Evolutionary conservation across 2,329 filamentous ascomycete species (phyloP), one percentile per base, ranked within the genome.

Genomic region (Exophiala spinifera): DNA sequence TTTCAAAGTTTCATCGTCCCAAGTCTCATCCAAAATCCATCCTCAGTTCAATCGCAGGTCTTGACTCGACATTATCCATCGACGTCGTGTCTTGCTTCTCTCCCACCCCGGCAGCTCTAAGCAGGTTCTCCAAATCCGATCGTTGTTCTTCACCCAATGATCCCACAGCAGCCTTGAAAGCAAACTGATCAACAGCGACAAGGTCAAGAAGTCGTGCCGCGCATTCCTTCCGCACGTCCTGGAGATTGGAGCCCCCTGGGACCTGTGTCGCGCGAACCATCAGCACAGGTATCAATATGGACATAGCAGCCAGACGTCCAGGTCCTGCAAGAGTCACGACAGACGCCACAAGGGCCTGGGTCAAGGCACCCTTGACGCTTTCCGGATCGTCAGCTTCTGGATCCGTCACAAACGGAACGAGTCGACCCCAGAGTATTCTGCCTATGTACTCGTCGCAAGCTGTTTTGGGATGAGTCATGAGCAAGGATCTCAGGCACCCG

Each of bases 1-100:
- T 31, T 25, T 25, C 23, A 25, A 25, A 25, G 4, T 25, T 25
- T 25, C 23, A 3, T 25, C 13, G 33, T 51, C 37, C 25, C 28
- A 34, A 23, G n/a, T n/a, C 33, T 60, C 37, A 73, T 86, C 60
- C 89, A 79, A 99, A 97, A 70, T 96, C 80, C 88, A 97, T 95
- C 79, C 95, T 94, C 67, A 99, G 72, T 50, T 90, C 90, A 78
- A 99, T 99, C 60, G 78, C 94, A 11, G 94, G 94, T 46, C 75
- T 74, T 45, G 75, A 73, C 46, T 83, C 83, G 23, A 75, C 80
- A 54, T 76, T 74, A 55, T 74, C 76, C 47, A 71, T 72, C 40
- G 72, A 65, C 51, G 68, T 70, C 63, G 75, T 74, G 55, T 67
- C 66, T 67, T 62, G 65, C 63, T 64, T 69, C 73, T 61, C 66